phyloP scores from a whole-genome alignment of 805 yeast species.

The Blastobotrys terrestris region DNA sequence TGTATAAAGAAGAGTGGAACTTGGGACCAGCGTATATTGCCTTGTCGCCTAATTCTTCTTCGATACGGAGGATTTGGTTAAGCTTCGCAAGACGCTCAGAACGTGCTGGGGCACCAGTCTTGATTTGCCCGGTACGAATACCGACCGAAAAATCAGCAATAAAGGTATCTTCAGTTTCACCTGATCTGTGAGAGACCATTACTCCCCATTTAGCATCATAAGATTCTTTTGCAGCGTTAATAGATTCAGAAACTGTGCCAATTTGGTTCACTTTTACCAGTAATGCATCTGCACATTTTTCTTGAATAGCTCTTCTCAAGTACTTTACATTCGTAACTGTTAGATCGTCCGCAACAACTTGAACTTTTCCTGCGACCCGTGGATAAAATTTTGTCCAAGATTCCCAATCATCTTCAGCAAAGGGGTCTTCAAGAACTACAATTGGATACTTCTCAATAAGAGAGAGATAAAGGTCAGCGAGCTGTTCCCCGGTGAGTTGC shows the following conservation, averaged over 20 bases:
- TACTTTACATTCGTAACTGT: constrained; percentile 97
- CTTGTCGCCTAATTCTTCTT: constrained; percentile 97
- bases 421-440: constrained; percentile 98
- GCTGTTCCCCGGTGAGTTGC: constrained; percentile 84
- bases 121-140: constrained; percentile 96
- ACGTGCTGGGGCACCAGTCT: constrained; percentile 99
- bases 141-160: constrained; percentile 98
- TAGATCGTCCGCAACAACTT: constrained; percentile 96
- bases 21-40: constrained; percentile 91
- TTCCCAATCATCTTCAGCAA: constrained; percentile 99
- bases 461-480: constrained; percentile 75
- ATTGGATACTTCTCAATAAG: constrained; percentile 91
- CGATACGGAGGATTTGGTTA: constrained; percentile 97
- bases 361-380: constrained; percentile 46
- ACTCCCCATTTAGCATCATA: constrained; percentile 98
- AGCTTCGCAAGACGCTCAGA: constrained; percentile 99
- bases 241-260: constrained; percentile 93
- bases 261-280: constrained; percentile 98
- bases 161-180: constrained; percentile 98
- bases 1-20: constrained; percentile 70
- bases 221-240: constrained; percentile 93
- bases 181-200: constrained; percentile 99
- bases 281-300: constrained; percentile 92
- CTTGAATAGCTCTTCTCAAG: constrained; percentile 91
- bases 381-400: constrained; percentile 89